Evolutionary conservation across 495 filamentous ascomycete species (phyloP).

Genomic region (Tuber microsphaerosporum): DNA sequence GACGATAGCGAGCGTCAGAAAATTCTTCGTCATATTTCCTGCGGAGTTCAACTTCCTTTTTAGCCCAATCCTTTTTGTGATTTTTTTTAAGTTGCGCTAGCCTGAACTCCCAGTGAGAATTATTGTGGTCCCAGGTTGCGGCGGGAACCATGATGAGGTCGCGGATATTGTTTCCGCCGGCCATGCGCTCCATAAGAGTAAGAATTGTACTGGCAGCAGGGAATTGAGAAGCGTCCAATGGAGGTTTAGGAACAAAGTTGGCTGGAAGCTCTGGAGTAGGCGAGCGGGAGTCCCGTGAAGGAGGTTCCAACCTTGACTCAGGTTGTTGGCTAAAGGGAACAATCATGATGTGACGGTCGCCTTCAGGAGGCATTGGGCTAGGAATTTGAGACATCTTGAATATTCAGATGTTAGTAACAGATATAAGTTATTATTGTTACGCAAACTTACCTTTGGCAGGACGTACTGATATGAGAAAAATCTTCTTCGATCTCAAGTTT

Average conservation of each 20-base stretch:
- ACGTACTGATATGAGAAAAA: not conserved
- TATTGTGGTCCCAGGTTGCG: conserved; percentile 29
- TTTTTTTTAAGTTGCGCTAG: conserved; percentile 14
- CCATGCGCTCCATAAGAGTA: conserved; percentile 18
- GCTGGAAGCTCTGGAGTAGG: conserved; percentile 28
- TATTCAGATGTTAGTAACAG: not conserved
- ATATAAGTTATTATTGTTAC: not conserved
- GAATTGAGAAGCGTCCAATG: conserved; percentile 23
- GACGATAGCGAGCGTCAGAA: conserved; percentile 26
- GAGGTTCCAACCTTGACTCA: conserved; percentile 7
- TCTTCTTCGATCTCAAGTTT: not conserved
- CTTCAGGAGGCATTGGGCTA: conserved; percentile 22
- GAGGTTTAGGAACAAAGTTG: conserved; percentile 28
- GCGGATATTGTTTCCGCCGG: conserved; percentile 14
- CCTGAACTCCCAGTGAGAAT: conserved; percentile 28
- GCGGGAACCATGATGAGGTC: conserved; percentile 28
- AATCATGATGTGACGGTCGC: conserved; percentile 28
- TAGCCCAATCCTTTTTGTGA: conserved; percentile 19
- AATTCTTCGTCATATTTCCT: conserved; percentile 26
- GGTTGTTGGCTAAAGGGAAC: conserved; percentile 19
- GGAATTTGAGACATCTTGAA: conserved; percentile 13
- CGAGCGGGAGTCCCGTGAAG: conserved; percentile 16
- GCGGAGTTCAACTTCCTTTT: conserved; percentile 24
- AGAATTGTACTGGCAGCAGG: conserved; percentile 30
- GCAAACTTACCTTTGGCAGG: conserved; percentile 3